phyloP scores from a whole-genome alignment of 495 filamentous ascomycete genomes.

The Aspergillus coremiiformis region DNA sequence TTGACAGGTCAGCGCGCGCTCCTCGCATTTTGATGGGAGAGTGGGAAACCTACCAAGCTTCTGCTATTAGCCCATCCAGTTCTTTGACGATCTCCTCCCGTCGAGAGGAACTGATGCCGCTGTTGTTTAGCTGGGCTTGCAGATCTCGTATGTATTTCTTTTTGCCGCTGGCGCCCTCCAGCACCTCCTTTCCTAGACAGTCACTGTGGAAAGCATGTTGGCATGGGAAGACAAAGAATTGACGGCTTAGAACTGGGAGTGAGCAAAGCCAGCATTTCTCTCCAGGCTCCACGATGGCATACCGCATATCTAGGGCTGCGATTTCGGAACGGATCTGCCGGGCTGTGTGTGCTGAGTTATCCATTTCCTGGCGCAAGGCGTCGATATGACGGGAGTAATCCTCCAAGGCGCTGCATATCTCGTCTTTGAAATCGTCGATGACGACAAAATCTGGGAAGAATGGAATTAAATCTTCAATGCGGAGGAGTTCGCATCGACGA shows the following conservation, averaged over 20 bases:
- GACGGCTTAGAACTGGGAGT: constrained; percentile 73
- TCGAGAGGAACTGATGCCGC: constrained; percentile 52
- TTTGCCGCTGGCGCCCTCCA: constrained; percentile 66
- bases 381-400: constrained; percentile 89
- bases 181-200: constrained; percentile 75
- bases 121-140: constrained; percentile 69
- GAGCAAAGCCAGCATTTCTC: constrained; percentile 87
- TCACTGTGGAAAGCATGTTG: constrained; percentile 97
- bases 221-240: constrained; percentile 97
- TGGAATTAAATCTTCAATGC: constrained; percentile 93
- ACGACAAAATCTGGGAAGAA: constrained; percentile 99
- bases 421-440: constrained; percentile 97
- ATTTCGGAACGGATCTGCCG: constrained; percentile 85
- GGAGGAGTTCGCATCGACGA: constrained; percentile 79
- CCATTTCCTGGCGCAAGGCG: constrained; percentile 87
- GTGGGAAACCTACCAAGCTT: constrained; percentile 56
- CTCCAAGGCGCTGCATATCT: constrained; percentile 90
- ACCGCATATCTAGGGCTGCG: constrained; percentile 71
- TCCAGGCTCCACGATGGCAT: constrained; percentile 94
- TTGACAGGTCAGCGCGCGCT: constrained; percentile 10
- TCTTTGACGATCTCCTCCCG: constrained; percentile 82
- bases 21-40: not conserved
- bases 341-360: constrained; percentile 79
- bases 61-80: constrained; percentile 78
- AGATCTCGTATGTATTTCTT: constrained; percentile 75